Percentiles rank a stretch among this genome's conserved stretches.
phyloP scores from a whole-genome alignment of 2,329 filamentous ascomycete species.

The Paracorniculantispora psalliotae region DNA sequence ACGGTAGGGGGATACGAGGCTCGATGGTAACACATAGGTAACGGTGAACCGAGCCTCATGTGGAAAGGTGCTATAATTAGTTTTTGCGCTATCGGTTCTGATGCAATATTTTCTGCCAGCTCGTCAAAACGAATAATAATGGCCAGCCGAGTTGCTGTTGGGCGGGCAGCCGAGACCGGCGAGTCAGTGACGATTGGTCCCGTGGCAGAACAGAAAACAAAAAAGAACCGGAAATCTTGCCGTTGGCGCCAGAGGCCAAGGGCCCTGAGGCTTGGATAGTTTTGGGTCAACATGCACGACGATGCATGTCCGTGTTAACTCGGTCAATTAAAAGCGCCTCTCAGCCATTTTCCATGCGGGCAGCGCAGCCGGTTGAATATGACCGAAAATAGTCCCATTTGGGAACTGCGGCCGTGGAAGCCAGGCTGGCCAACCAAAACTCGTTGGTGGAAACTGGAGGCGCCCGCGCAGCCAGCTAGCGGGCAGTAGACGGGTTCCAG shows the following conservation, averaged over 20 bases:
- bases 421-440: neutral
- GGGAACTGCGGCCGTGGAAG: neutral
- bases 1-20: neutral
- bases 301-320: neutral
- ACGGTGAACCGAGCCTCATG: neutral
- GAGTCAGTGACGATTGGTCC: constrained; percentile 3
- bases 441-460: neutral
- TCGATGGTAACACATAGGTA: neutral
- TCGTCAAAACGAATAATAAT: neutral
- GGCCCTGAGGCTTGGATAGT: neutral
- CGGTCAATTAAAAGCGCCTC: constrained; percentile 13
- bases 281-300: neutral
- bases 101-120: neutral
- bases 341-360: constrained; percentile 6
- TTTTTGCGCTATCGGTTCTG: neutral
- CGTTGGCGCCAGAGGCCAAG: neutral
- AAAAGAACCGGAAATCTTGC: neutral
- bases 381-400: constrained; percentile 9
- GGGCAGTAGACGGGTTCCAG: neutral
- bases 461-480: neutral
- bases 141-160: neutral
- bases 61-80: neutral
- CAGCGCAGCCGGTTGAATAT: neutral
- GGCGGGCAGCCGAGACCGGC: neutral
- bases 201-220: neutral